Percentiles rank a stretch among this genome's conserved stretches.
phyloP scores from a whole-genome alignment of 306 rosid genomes.

The Oemleria cerasiformis region DNA sequence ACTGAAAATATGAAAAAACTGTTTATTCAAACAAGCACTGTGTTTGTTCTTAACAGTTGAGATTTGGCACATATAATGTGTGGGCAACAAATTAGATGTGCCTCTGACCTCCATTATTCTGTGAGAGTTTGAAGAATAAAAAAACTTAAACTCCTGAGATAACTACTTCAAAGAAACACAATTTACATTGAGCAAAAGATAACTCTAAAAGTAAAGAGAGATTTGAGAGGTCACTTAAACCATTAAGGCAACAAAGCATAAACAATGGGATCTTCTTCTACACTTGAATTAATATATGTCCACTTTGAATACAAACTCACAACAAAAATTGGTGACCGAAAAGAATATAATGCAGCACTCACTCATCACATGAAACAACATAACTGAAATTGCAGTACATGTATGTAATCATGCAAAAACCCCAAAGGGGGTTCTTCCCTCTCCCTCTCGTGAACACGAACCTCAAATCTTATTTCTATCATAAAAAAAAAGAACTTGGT shows the following conservation, averaged over 20 bases:
- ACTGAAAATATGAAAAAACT: background rate
- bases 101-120: background rate
- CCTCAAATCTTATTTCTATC: slow-evolving; percentile 49
- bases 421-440: slow-evolving; percentile 31
- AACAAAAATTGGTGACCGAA: slow-evolving; percentile 40
- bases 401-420: slow-evolving; percentile 31
- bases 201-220: background rate
- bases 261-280: slow-evolving; percentile 20
- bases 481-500: slow-evolving; percentile 37
- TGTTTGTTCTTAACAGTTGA: background rate
- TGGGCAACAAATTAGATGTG: background rate
- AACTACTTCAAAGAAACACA: background rate
- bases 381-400: slow-evolving; percentile 42
- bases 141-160: too few species aligned
- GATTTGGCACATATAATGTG: background rate
- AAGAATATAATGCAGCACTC: slow-evolving; percentile 27
- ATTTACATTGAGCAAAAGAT: background rate
- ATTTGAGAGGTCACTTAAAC: background rate
- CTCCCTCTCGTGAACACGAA: slow-evolving; percentile 38
- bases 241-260: slow-evolving; percentile 1
- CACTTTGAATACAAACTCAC: slow-evolving; percentile 37
- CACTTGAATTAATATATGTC: slow-evolving; percentile 18
- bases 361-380: slow-evolving; percentile 35
- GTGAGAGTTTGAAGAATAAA: background rate
- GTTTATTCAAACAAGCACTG: too few species aligned